Evolutionary conservation across 352 stramenopile genomes (phyloP), one percentile per base, ranked within the genome.

Genomic region (Lagenidium giganteum): DNA sequence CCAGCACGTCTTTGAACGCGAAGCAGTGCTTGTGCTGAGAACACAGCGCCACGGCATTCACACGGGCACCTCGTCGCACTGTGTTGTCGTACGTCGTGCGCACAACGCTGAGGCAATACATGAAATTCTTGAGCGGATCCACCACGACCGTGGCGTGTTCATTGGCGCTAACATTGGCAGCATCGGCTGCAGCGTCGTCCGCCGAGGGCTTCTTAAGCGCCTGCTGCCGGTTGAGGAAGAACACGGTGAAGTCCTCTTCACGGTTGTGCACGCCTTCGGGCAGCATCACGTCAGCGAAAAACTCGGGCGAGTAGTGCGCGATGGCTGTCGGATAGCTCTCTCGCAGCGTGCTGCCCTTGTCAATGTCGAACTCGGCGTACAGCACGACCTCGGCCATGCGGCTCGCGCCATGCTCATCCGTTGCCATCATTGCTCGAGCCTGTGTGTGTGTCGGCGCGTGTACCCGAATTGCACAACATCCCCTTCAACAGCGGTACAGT

Each of bases 281-380:
- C 21, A 95, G 53, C 83, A 95, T 95, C 24, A 85, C 78, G 46
- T 95, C 83, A 20, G 83, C 83, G 46, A 95, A 95, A 54, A 93
- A 95, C 64, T 95, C 83, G 56, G 80, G 67, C 42, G 79, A 87
- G 61, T 92, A 92, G 61, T 90, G 70, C 24, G 69, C 41, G 28
- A 89, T 72, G 11, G 63, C 53, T 1, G 20, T 28, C 6, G 83
- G 83, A 35, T 71, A 92, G 49, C 72, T 90, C 41, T 69, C 61
- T 28, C 83, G 75, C 45, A 95, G 51, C 23, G 81, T 95, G 55
- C 80, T 93, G 34, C 83, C 83, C 39, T 94, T 94, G 51, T 84
- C 83, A 23, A 95, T 76, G 55, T 95, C 83, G 42, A 95, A 90
- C 63, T 91, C 78, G 14, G 76, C 77, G 47, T 86, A 90, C 24